A percentile compares a stretch with the other conserved stretches of the same genome.
Evolutionary conservation across 371 early-diverging fungal genomes (phyloP).

Genomic region (Coemansia sp.): DNA sequence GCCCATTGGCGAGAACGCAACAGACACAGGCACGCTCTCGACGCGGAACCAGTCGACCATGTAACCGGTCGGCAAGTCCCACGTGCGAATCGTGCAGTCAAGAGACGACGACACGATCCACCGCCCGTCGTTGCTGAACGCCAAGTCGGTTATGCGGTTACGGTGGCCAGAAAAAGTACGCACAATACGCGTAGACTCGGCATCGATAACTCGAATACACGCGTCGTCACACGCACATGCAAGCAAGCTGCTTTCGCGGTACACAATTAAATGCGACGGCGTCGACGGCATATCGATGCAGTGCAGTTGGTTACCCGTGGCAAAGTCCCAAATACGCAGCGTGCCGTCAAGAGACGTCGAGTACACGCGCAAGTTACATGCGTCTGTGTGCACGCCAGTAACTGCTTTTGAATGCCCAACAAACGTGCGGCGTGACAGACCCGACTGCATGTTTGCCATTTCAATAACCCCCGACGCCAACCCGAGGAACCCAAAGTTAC

Average conservation of each 20-base stretch:
- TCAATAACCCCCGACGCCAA: conserved; percentile 74
- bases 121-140: conserved; percentile 88
- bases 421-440: conserved; percentile 69
- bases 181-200: conserved; percentile 75
- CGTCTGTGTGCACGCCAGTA: conserved; percentile 76
- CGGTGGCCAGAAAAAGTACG: conserved; percentile 87
- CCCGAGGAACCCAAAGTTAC: conserved; percentile 90
- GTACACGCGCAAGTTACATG: conserved; percentile 67
- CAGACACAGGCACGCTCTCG: conserved; percentile 73
- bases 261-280: conserved; percentile 62
- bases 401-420: conserved; percentile 78
- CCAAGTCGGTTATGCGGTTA: conserved; percentile 83
- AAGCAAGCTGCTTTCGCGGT: conserved; percentile 73
- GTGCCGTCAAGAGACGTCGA: conserved; percentile 79
- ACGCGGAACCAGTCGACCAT: conserved; percentile 82
- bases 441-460: conserved; percentile 95
- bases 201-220: conserved; percentile 80
- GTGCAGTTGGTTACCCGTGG: conserved; percentile 59
- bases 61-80: conserved; percentile 92
- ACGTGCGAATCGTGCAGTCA: conserved; percentile 87
- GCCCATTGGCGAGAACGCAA: conserved; percentile 85
- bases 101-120: conserved; percentile 84
- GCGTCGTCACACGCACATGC: conserved; percentile 85
- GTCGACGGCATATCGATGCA: conserved; percentile 71
- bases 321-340: conserved; percentile 82